Conservation (phyloP, 2,329 filamentous ascomycete genomes). For the Colletotrichum falcatum region DNA sequence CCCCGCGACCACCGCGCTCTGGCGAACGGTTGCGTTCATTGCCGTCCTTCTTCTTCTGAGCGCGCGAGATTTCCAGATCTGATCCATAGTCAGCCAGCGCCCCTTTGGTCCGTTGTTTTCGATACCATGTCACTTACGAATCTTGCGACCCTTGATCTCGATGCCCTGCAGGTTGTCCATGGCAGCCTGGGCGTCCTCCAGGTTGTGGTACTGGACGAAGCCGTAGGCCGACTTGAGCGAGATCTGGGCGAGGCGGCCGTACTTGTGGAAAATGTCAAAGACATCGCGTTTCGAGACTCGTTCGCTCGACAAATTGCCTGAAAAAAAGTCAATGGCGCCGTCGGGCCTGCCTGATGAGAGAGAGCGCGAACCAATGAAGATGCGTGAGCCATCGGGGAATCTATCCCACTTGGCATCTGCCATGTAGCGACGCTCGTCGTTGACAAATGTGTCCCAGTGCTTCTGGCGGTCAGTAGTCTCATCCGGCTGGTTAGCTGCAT, state of each 20-base stretch:
- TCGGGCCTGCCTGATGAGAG: slow-evolving; percentile 45
- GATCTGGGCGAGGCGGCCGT: slow-evolving; percentile 91
- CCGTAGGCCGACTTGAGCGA: slow-evolving; percentile 97
- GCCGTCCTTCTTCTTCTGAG: slow-evolving; percentile 82
- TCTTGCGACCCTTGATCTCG: slow-evolving; percentile 88
- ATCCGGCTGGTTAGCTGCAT: slow-evolving; percentile 48
- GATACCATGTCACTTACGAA: slow-evolving; percentile 74
- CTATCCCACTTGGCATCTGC: slow-evolving; percentile 84
- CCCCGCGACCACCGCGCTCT: slow-evolving; percentile 60
- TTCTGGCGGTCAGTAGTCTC: slow-evolving; percentile 66
- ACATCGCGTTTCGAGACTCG: slow-evolving; percentile 94
- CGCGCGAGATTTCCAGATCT: slow-evolving; percentile 93
- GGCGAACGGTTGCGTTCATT: slow-evolving; percentile 68
- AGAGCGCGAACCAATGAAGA: slow-evolving; percentile 79
- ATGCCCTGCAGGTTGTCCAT: slow-evolving; percentile 83
- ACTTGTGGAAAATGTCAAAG: slow-evolving; percentile 88
- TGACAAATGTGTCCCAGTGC: slow-evolving; percentile 78
- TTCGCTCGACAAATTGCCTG: slow-evolving; percentile 92
- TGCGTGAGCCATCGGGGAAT: slow-evolving; percentile 80
- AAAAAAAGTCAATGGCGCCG: slow-evolving; percentile 39
- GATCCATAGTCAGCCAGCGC: slow-evolving; percentile 9
- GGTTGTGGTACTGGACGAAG: slow-evolving; percentile 92
- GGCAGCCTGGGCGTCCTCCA: slow-evolving; percentile 78
- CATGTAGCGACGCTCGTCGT: slow-evolving; percentile 80
- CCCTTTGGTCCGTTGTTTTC: slow-evolving; percentile 1